These are phyloP conservation scores for Kuraishia ogatae DNA, from an alignment of 805 yeast genomes.

Conservation along the genomic window DNA sequence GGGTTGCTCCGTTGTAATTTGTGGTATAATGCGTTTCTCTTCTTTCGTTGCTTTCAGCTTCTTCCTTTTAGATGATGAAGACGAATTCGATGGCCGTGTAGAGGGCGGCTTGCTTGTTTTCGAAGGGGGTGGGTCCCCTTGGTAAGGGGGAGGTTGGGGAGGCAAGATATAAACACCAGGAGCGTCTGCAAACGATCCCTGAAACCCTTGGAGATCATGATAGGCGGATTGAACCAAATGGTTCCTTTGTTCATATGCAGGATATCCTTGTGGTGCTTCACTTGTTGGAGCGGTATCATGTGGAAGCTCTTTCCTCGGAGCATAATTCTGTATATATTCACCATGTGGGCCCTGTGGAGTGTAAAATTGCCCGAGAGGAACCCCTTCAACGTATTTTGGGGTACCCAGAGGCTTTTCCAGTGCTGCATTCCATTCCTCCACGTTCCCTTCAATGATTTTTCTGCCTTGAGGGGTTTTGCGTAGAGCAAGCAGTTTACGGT, in stretches of 20 bases:
- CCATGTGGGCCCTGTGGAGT: neutral
- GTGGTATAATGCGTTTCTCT: neutral
- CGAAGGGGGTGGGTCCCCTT: neutral
- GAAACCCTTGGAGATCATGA: neutral
- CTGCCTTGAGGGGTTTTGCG: neutral
- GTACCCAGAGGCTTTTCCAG: neutral
- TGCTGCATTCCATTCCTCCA: neutral
- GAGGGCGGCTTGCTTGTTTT: neutral
- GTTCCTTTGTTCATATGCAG: no score
- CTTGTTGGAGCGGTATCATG: no score
- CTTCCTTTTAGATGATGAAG: neutral
- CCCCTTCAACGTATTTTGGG: neutral
- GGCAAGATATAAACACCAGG: neutral
- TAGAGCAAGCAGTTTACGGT: neutral
- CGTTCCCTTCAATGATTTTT: neutral
- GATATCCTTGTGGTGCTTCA: no score
- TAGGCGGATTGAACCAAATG: no score
- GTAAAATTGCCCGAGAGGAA: neutral
- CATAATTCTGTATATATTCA: no score
- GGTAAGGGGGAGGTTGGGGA: neutral
- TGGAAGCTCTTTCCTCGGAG: no score
- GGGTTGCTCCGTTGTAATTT: neutral
- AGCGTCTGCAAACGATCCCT: neutral
- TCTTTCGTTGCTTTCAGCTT: neutral
- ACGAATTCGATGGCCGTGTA: neutral